phyloP scores from a whole-genome alignment of 2,329 filamentous ascomycete genomes.

The Ophiostoma sp. region DNA sequence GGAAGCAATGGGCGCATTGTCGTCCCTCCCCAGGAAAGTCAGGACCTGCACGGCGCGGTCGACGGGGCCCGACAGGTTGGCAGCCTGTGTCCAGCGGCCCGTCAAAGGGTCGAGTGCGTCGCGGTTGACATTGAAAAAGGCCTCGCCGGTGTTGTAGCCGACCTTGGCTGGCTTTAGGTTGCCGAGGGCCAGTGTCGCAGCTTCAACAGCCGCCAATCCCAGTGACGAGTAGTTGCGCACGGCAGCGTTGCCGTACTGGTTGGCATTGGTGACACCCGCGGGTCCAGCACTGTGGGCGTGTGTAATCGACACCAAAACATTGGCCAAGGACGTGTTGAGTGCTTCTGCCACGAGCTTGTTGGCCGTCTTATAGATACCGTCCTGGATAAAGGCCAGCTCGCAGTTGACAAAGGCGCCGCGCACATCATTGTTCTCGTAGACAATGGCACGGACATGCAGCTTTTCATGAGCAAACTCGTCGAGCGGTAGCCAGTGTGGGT shows the following conservation, averaged over 20 bases:
- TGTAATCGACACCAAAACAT: neutral
- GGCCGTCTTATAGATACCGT: slow-evolving; percentile 10
- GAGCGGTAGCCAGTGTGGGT: slow-evolving; percentile 3
- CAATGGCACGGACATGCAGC: slow-evolving; percentile 6
- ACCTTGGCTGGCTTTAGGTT: neutral
- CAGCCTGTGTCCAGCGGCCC: slow-evolving; percentile 5
- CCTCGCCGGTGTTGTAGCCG: slow-evolving; percentile 13
- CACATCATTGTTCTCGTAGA: slow-evolving; percentile 6
- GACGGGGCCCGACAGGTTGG: neutral
- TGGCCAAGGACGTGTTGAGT: neutral
- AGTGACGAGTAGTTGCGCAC: slow-evolving; percentile 4
- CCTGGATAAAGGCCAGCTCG: slow-evolving; percentile 6
- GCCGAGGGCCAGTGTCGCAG: neutral
- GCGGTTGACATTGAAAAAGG: slow-evolving; percentile 6
- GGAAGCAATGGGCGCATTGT: neutral
- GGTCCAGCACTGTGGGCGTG: slow-evolving; percentile 1
- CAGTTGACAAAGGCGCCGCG: slow-evolving; percentile 7
- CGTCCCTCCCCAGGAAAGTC: neutral
- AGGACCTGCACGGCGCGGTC: neutral
- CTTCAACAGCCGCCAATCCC: neutral
- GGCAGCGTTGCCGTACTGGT: slow-evolving; percentile 3
- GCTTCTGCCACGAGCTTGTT: neutral
- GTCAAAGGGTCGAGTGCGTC: slow-evolving; percentile 2
- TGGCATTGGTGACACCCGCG: neutral
- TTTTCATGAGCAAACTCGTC: slow-evolving; percentile 4